These are phyloP conservation scores for Phoenix dactylifera DNA, from an alignment of 176 grass and related monocot genomes.

Conservation along the genomic window DNA sequence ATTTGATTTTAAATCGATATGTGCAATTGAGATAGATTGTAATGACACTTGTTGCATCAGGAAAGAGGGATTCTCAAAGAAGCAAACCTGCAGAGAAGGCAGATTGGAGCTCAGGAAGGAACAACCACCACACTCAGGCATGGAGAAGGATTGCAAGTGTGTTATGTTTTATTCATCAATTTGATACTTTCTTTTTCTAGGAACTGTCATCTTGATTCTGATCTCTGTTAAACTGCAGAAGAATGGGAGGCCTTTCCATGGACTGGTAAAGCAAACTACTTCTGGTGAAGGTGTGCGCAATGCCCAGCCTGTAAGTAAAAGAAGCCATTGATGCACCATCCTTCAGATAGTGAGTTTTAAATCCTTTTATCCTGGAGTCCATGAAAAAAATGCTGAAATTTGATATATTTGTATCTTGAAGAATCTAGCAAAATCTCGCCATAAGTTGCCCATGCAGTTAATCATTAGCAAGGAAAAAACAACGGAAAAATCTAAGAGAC, in stretches of 20 bases:
- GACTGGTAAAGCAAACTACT: background rate
- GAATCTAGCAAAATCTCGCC: too few relatives aligned
- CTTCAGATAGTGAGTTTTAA: too few relatives aligned
- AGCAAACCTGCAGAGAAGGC: constrained; percentile 54
- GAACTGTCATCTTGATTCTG: background rate
- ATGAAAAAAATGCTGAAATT: background rate
- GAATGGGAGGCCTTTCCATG: background rate
- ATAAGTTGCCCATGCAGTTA: background rate
- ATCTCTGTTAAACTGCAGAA: background rate
- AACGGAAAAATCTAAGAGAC: background rate
- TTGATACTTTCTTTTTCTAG: too few relatives aligned
- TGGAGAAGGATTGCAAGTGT: constrained; percentile 8
- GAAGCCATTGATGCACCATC: too few relatives aligned
- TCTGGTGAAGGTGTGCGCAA: too few relatives aligned
- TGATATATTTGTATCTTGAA: background rate
- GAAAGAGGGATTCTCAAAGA: constrained; percentile 83
- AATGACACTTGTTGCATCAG: constrained; percentile 3
- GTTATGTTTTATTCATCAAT: constrained; percentile 6
- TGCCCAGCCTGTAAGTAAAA: too few relatives aligned
- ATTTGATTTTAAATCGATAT: background rate
- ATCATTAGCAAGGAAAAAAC: background rate
- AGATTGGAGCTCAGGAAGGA: constrained; percentile 27
- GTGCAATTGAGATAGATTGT: background rate
- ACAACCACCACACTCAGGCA: background rate
- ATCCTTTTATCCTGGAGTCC: background rate